A percentile compares a stretch with the other conserved stretches of the same genome.
Conservation (phyloP, 2,329 filamentous ascomycete genomes). For the Colletotrichum acutatum region DNA sequence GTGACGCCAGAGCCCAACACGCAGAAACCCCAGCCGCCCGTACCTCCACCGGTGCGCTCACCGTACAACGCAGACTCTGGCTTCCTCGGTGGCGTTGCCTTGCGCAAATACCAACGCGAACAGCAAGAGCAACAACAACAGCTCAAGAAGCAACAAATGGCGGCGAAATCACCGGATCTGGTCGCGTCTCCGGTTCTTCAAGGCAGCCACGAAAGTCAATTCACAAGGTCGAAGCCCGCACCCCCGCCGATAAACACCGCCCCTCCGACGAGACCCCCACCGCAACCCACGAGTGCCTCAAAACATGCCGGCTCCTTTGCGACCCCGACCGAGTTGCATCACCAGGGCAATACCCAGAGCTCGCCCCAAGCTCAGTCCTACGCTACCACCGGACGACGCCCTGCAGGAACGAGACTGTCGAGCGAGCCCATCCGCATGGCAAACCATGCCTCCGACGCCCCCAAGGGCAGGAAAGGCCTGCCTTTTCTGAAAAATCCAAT, state of each 20-base stretch:
- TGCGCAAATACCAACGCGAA: slow-evolving; percentile 61
- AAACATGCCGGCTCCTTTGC: slow-evolving; percentile 57
- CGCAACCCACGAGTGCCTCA: slow-evolving; percentile 42
- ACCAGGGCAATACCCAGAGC: slow-evolving; percentile 10
- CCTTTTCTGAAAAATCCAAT: slow-evolving; percentile 70
- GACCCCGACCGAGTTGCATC: slow-evolving; percentile 60
- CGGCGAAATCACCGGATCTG: slow-evolving; percentile 23
- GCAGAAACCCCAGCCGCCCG: slow-evolving; percentile 39
- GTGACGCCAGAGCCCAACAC: slow-evolving; percentile 20
- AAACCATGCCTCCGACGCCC: slow-evolving; percentile 48
- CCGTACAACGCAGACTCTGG: slow-evolving; percentile 52
- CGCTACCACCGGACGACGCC: slow-evolving; percentile 52
- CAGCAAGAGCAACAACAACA: slow-evolving; percentile 41
- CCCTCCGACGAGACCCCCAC: slow-evolving; percentile 43
- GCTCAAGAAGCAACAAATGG: slow-evolving; percentile 29
- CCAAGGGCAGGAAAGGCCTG: slow-evolving; percentile 63
- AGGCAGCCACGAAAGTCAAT: slow-evolving; percentile 40
- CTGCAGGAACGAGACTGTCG: slow-evolving; percentile 52
- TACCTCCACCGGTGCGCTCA: slow-evolving; percentile 43
- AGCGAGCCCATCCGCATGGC: slow-evolving; percentile 51
- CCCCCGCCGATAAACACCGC: slow-evolving; percentile 50
- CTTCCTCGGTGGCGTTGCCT: slow-evolving; percentile 66
- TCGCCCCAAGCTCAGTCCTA: slow-evolving; percentile 9
- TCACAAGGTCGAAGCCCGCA: slow-evolving; percentile 45
- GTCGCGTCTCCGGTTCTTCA: background rate